Percentiles rank a stretch among this genome's conserved stretches.
Evolutionary conservation across 2,329 filamentous ascomycete species (phyloP).

Genomic region (Diaporthe vaccinii): DNA sequence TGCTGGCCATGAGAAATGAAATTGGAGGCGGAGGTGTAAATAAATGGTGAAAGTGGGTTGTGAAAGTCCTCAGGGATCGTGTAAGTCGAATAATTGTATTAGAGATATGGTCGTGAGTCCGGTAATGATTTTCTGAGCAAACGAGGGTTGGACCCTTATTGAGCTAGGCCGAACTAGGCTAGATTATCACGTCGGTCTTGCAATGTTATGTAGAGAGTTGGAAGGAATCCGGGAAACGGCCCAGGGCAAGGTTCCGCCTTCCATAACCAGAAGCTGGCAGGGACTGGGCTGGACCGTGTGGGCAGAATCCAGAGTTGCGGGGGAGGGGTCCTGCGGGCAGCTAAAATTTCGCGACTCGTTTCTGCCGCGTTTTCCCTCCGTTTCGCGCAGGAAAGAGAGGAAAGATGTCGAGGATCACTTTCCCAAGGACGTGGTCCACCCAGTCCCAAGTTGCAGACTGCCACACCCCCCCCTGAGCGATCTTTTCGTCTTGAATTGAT

Average conservation of each 20-base stretch:
- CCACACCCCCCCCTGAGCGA: neutral
- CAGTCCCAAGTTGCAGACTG: conserved; percentile 33
- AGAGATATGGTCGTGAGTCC: neutral
- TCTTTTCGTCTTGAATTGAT: conserved; percentile 14
- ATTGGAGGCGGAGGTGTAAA: no score
- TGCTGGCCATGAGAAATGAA: conserved; percentile 4
- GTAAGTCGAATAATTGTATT: conserved; percentile 5
- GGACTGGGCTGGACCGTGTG: neutral
- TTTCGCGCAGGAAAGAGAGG: conserved; percentile 9
- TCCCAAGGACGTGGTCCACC: conserved; percentile 33
- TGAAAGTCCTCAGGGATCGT: neutral
- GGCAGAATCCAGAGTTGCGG: conserved; percentile 37
- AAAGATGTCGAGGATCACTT: conserved; percentile 38
- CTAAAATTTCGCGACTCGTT: conserved; percentile 39
- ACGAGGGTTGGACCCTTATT: neutral
- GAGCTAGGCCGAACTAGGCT: neutral
- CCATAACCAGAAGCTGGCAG: conserved; percentile 2
- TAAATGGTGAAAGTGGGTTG: neutral
- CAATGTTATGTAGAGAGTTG: neutral
- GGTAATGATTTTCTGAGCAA: neutral
- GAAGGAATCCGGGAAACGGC: neutral
- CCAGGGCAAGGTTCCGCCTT: conserved; percentile 5
- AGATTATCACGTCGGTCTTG: neutral
- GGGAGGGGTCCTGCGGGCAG: conserved; percentile 40
- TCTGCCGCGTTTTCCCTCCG: conserved; percentile 19